Percentiles rank a stretch among this genome's conserved stretches.
These are phyloP conservation scores for Arthrobotrys sphaeroides DNA, from an alignment of 2,329 filamentous ascomycete species.

Conservation along the genomic window DNA sequence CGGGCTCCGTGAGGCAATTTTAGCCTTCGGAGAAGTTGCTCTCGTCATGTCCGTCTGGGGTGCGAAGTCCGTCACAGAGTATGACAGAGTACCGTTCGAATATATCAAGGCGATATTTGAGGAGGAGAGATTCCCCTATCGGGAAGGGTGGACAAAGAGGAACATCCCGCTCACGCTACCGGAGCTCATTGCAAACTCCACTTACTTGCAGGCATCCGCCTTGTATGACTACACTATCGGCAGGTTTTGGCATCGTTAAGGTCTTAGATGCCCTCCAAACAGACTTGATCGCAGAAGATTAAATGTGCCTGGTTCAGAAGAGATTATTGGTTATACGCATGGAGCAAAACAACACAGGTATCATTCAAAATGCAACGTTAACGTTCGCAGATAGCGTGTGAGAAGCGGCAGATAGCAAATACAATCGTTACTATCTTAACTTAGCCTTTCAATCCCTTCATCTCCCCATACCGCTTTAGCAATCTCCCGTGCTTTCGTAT, in stretches of 20 bases:
- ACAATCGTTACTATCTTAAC: neutral
- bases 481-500: neutral
- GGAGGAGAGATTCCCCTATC: constrained; percentile 52
- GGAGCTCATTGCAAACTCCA: constrained; percentile 43
- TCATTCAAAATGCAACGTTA: constrained; percentile 13
- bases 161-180: constrained; percentile 39
- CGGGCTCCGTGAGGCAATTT: constrained; percentile 44
- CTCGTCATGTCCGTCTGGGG: constrained; percentile 49
- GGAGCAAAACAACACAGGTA: neutral
- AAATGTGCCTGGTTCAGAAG: no score
- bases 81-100: constrained; percentile 42
- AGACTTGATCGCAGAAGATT: neutral
- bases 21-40: constrained; percentile 55
- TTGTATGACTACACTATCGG: constrained; percentile 12
- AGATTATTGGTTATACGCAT: neutral
- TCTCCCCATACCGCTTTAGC: neutral
- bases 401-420: neutral
- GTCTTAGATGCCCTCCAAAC: neutral
- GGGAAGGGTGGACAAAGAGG: constrained; percentile 39
- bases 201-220: constrained; percentile 36
- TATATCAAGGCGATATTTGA: constrained; percentile 50
- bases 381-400: neutral
- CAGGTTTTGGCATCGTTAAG: neutral
- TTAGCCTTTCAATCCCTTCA: neutral
- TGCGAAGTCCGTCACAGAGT: constrained; percentile 14